Base-by-base conservation (phyloP, 306 rosid genomes). In the Cucurbita moschata region DNA sequence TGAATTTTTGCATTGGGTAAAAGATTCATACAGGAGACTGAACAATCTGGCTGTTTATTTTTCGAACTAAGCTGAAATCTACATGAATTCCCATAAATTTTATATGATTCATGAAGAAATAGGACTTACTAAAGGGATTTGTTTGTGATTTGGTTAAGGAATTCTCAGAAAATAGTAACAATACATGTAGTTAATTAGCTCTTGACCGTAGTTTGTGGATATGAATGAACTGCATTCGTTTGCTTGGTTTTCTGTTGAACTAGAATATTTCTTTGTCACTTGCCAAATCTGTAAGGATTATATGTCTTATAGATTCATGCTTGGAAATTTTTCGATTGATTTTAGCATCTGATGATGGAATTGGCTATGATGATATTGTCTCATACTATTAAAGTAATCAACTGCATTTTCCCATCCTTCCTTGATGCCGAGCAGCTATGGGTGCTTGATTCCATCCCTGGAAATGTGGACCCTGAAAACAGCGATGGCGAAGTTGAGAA, bases 401-500 rank as follows among this genome's bases (percentile, higher is more conserved):
- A 57, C 11, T 57, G 38, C 38, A 37, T 53, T 54, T 60, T 23
- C 46, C 57, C 44, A 79, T 58, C 39, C 39, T 68, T 79, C 57
- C 77, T 68, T 78, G 85, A 72, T 85, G 87, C 92, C 87, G 85
- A 81, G 79, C 96, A 94, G 98, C 83, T 94, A 30, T 94, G 97
- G 97, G 90, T 90, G 75, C 83, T 94, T 81, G 98, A 94, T 84
- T 84, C 97, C 11, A 85, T 90, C 66, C 96, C 92, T 1, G 98
- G 96, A 79, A 89, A 83, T 79, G 85, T 87, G 81, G 79, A 50
- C 76, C 44, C 78, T 50, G 81, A 71, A 80, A 81, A 78, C 79
- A 82, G 84, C 72, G 83, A 86, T 40, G 96, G 89, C 26, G 98
- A 94, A 77, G 92, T 90, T 13, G 88, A 86, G 66, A 79, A 79